Percentiles rank a stretch among this genome's conserved stretches.
Conservation (phyloP, 169 alveolate genomes). For the Eimeria tenella region DNA sequence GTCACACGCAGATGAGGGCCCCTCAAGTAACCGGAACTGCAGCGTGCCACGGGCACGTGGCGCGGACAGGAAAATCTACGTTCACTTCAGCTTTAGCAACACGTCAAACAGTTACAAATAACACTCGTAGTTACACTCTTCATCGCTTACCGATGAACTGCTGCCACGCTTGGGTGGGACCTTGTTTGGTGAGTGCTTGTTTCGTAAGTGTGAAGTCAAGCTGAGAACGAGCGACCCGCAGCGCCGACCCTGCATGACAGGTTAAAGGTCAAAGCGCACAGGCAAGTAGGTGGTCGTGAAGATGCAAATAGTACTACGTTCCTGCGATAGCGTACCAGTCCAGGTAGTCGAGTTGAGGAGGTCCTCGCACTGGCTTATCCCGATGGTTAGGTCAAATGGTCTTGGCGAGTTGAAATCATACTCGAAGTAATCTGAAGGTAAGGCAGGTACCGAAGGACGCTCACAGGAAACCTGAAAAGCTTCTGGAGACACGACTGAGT, state of each 20-base stretch:
- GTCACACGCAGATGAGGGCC: constrained; percentile 16
- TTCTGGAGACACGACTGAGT: background rate
- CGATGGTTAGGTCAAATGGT: constrained; percentile 36
- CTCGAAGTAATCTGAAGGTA: constrained; percentile 43
- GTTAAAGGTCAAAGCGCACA: too few species aligned
- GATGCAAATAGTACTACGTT: background rate
- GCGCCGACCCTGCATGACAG: constrained; percentile 51
- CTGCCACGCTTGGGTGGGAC: constrained; percentile 54
- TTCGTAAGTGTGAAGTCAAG: constrained; percentile 63
- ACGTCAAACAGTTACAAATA: too few species aligned
- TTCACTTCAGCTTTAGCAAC: too few species aligned
- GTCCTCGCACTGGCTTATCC: constrained; percentile 60
- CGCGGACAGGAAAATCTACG: too few species aligned
- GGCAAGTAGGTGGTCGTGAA: too few species aligned
- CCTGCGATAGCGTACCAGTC: constrained; percentile 44
- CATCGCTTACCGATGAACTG: constrained; percentile 6
- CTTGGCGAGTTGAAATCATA: constrained; percentile 67
- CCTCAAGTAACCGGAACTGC: too few species aligned
- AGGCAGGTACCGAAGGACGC: background rate
- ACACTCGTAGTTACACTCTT: too few species aligned
- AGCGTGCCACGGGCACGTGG: too few species aligned
- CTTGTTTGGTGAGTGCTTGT: background rate
- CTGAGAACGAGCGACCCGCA: constrained; percentile 49
- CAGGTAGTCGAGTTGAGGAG: constrained; percentile 61
- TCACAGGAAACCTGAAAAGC: background rate